These are phyloP conservation scores for Aspergillus affinis DNA, from an alignment of 495 filamentous ascomycete genomes.

Conservation along the genomic window DNA sequence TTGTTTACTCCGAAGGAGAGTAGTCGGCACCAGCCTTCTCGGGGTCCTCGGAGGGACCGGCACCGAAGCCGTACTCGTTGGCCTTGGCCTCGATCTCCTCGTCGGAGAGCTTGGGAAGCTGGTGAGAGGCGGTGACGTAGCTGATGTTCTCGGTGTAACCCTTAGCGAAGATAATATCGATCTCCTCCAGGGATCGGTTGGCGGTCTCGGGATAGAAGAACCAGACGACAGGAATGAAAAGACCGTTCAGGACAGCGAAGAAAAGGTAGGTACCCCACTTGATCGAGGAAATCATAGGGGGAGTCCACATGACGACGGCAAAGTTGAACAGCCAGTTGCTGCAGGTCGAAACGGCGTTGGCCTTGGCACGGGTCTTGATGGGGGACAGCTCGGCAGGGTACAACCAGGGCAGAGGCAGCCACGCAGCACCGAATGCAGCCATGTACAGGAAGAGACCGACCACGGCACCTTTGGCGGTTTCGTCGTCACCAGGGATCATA, in stretches of 20 bases:
- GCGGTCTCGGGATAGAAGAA: slow-evolving; percentile 78
- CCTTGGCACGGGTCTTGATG: slow-evolving; percentile 70
- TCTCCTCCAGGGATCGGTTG: slow-evolving; percentile 70
- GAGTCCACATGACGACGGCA: slow-evolving; percentile 77
- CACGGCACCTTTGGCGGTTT: slow-evolving; percentile 65
- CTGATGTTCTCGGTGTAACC: slow-evolving; percentile 71
- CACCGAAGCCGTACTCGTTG: slow-evolving; percentile 58
- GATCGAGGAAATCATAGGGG: slow-evolving; percentile 67
- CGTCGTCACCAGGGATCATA: slow-evolving; percentile 56
- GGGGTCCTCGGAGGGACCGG: slow-evolving; percentile 18
- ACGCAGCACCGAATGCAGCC: slow-evolving; percentile 72
- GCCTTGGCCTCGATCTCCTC: slow-evolving; percentile 65
- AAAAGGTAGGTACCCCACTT: slow-evolving; percentile 78
- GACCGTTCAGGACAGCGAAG: slow-evolving; percentile 69
- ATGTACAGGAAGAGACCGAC: slow-evolving; percentile 82
- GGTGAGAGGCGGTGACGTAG: slow-evolving; percentile 68
- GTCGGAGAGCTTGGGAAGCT: slow-evolving; percentile 65
- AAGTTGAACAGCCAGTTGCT: slow-evolving; percentile 85
- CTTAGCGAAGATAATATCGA: slow-evolving; percentile 81
- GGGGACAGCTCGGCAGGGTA: slow-evolving; percentile 73
- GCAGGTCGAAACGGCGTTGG: slow-evolving; percentile 74
- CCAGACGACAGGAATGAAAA: slow-evolving; percentile 71
- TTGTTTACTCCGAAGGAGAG: slow-evolving; percentile 13
- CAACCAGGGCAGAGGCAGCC: slow-evolving; percentile 58
- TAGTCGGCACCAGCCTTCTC: slow-evolving; percentile 29